phyloP scores from a whole-genome alignment of 345 rosid genomes.

The Psidium guajava region DNA sequence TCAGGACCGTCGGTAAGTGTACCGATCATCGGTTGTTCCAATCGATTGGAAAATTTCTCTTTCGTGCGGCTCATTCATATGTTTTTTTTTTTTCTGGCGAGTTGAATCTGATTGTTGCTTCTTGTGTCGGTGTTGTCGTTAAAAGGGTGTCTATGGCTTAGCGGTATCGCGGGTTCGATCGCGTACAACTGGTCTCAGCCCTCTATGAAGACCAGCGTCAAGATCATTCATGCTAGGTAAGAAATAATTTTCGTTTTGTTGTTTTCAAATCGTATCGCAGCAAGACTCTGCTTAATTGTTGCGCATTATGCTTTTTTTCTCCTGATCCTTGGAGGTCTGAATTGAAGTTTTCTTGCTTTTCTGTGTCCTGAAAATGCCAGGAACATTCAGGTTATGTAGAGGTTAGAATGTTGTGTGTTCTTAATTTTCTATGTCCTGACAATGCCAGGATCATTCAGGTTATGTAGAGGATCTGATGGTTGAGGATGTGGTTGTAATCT shows the following conservation, averaged over 20 bases:
- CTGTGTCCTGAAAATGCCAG: no score
- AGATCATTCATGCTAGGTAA: conserved; percentile 92
- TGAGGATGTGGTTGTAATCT: background rate
- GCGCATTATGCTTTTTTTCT: background rate
- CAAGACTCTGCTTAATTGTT: background rate
- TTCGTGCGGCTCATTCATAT: background rate
- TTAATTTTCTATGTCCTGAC: background rate
- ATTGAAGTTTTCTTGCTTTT: background rate
- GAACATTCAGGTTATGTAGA: no score
- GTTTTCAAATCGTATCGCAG: background rate
- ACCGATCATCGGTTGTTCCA: background rate
- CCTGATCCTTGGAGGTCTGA: background rate
- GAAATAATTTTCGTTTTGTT: background rate
- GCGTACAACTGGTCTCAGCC: conserved; percentile 98
- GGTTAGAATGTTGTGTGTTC: background rate
- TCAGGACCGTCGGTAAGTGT: conserved; percentile 73
- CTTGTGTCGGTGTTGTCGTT: background rate
- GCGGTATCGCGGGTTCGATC: conserved; percentile 75
- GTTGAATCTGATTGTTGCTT: background rate
- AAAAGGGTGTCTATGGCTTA: conserved; percentile 79
- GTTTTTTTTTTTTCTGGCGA: background rate
- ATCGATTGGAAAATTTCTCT: background rate
- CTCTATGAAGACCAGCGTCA: conserved; percentile 90
- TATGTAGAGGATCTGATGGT: background rate
- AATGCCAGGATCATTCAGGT: background rate